Percentiles rank a stretch among this genome's conserved stretches.
Evolutionary conservation across 257 asterid species (phyloP).

Genomic region (Solanum chiquidenum): DNA sequence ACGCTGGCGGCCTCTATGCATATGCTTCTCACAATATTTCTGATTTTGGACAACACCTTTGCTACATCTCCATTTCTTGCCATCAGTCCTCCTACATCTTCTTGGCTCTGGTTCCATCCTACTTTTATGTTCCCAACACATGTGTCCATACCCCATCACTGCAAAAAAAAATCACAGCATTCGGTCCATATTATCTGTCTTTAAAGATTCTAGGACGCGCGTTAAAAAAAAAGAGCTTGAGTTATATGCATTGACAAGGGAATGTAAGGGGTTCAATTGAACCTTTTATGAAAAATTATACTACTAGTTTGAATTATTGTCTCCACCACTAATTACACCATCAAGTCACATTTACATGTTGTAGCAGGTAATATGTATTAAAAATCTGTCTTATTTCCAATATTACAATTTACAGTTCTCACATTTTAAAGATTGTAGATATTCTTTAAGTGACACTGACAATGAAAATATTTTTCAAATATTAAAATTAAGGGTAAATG

Average conservation of each 20-base stretch:
- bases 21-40: constrained; percentile 18
- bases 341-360: not conserved
- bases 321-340: not conserved
- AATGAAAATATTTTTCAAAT: not conserved
- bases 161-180: not conserved
- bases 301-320: not conserved
- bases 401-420: not conserved
- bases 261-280: not conserved
- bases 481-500: not conserved
- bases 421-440: not conserved
- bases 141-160: not conserved
- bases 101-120: constrained; percentile 10
- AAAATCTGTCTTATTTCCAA: not conserved
- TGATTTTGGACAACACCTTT: constrained; percentile 6
- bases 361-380: not conserved
- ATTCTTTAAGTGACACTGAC: not conserved
- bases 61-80: constrained; percentile 25
- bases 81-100: constrained; percentile 24
- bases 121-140: not conserved
- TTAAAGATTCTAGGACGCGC: not conserved
- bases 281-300: not conserved
- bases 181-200: not conserved
- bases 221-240: not conserved
- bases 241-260: not conserved
- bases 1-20: constrained; percentile 5